Conservation (phyloP, 2,329 filamentous ascomycete species). For the Aspergillus hortae region DNA sequence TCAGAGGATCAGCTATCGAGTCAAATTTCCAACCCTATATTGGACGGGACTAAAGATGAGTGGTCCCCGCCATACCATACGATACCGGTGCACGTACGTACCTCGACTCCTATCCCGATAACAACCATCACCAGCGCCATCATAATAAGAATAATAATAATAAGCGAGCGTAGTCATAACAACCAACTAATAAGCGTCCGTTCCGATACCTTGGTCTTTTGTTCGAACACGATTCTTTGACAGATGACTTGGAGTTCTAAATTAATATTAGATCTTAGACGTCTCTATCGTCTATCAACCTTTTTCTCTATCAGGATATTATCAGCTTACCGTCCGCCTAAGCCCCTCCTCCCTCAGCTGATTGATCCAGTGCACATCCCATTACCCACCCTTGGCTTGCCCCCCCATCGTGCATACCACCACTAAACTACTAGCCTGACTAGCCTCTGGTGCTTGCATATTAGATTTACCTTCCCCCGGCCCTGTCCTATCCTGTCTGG, state of each 20-base stretch:
- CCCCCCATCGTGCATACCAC: constrained; percentile 11
- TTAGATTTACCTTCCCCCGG: constrained; percentile 15
- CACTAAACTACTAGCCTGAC: constrained; percentile 12
- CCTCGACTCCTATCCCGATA: not conserved
- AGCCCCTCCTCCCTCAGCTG: constrained; percentile 21
- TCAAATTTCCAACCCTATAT: not conserved
- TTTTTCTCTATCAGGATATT: constrained; percentile 1
- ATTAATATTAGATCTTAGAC: too few species aligned
- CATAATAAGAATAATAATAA: not conserved
- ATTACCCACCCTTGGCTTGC: constrained; percentile 13
- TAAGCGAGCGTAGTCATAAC: not conserved
- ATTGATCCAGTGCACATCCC: constrained; percentile 23
- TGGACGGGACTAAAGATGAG: not conserved
- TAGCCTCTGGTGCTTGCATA: constrained; percentile 21
- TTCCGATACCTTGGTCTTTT: not conserved
- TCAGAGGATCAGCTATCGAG: not conserved
- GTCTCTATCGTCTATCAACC: not conserved
- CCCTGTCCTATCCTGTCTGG: constrained; percentile 14
- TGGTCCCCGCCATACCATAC: constrained; percentile 18
- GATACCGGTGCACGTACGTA: constrained; percentile 12
- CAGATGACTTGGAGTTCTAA: too few species aligned
- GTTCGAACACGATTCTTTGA: not conserved
- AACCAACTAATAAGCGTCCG: not conserved
- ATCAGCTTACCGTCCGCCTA: constrained; percentile 10
- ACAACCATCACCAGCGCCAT: not conserved